Base-by-base conservation (phyloP, 1,284 basidiomycete species). In the Apiotrichum brassicae region DNA sequence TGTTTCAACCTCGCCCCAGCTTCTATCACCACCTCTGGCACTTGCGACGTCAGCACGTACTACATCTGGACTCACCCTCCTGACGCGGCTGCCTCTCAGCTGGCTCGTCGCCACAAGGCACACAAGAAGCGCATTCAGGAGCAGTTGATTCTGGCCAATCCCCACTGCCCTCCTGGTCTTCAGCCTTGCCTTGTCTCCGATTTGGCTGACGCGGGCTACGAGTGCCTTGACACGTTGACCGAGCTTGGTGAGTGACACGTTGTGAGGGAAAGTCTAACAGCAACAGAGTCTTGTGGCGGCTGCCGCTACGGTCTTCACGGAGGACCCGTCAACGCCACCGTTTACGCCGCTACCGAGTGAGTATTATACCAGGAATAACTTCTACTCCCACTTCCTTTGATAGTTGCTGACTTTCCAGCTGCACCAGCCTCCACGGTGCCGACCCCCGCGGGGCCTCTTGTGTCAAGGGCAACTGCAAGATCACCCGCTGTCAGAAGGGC, bases 251-350 rank as follows among this genome's bases (percentile, higher is more conserved):
- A 39, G 37, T 39, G 36, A 22, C 20, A 4, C 5, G 4, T 20
- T 25, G 11, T 38, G 6, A 7, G 14, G 6, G n/a, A 14, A 14
- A 9, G 11, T 14, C 22, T 25, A n/a, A 37, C 20, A 11, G 19
- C 9, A 25, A 16, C 23, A 39, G 43, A 44, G 24, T 44, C 43
- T 7, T 44, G 43, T n/a, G 43, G 43, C 18, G 33, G 43, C n/a
- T 44, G 43, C 43, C 32, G 22, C 30, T 44, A 23, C 24, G 43
- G 43, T 16, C 12, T 25, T 23, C 26, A 26, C 24, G n/a, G 23
- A n/a, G n/a, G n/a, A n/a, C n/a, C n/a, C n/a, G n/a, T n/a, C n/a
- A n/a, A n/a, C n/a, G n/a, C n/a, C n/a, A n/a, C n/a, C n/a, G n/a
- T n/a, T n/a, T n/a, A n/a, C n/a, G n/a, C n/a, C n/a, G n/a, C n/a